phyloP scores from a whole-genome alignment of 805 yeast genomes.

The Candida bentonensis region DNA sequence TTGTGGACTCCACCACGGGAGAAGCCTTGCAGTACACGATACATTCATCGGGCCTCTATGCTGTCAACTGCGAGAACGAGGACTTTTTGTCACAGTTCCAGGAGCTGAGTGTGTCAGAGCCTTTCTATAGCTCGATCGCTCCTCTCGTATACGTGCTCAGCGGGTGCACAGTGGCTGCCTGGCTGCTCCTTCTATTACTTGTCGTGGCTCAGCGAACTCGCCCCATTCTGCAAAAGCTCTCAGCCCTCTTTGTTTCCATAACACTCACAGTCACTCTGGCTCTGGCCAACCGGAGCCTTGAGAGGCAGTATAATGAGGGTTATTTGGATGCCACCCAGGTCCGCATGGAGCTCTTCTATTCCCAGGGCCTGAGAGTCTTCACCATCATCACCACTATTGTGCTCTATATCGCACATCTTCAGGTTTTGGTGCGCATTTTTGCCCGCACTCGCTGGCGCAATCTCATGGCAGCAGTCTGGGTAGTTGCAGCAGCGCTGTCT shows the following conservation, averaged over 20 bases:
- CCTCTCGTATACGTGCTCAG: neutral
- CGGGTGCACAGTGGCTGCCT: neutral
- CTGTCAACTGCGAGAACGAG: neutral
- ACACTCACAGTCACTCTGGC: neutral
- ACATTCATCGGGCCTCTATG: neutral
- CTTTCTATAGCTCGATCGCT: neutral
- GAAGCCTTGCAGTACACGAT: neutral
- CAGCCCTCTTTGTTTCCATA: neutral
- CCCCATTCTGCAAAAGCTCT: neutral
- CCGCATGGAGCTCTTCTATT: neutral
- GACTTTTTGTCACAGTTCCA: neutral
- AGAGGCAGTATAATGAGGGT: neutral
- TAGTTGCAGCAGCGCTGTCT: neutral
- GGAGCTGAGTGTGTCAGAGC: neutral
- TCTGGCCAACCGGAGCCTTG: neutral
- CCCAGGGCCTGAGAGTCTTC: neutral
- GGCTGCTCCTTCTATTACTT: neutral
- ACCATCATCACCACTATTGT: neutral
- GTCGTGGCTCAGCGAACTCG: neutral
- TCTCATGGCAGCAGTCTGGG: neutral
- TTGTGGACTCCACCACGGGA: neutral
- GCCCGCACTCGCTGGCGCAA: neutral
- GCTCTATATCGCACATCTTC: neutral
- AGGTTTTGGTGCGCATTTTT: neutral
- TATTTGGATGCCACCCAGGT: neutral